Base-by-base conservation (phyloP, 129 eudicot genomes). In the Tagetes erecta region DNA sequence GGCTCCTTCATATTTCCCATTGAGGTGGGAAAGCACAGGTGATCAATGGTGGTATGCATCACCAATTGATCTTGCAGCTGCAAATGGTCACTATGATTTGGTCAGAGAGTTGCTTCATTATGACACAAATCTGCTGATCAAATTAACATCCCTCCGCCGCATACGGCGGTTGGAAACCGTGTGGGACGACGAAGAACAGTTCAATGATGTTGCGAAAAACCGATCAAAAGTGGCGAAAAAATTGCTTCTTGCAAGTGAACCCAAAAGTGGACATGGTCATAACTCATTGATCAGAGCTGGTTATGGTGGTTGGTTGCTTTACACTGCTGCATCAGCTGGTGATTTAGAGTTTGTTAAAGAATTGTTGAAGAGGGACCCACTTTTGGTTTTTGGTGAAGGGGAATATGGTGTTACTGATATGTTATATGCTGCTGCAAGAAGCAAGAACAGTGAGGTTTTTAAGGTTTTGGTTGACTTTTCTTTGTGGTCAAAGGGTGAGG, bases 11-110 rank as follows among this genome's bases (percentile, higher is more conserved):
- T 72, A 75, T 72, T 81, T 90, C 41, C 98, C 98, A 37, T 71
- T 93, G 59, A 80, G 96, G 71, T 93, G 98, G 98, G 96, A 93
- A 67, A 93, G 89, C 83, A 93, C 98, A 0, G 96, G 98, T 2
- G 91, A 93, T 73, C 96, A 93, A 73, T 93, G 98, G 98, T 93
- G 98, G 98, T 93, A 82, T 78, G 96, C 89, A 49, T 84, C 96
- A 0, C 96, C 98, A 14, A 87, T 93, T 8, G 98, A 93, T 80
- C 83, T 85, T 67, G 96, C 95, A 47, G 96, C 98, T 33, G 96
- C 96, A 6, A 93, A 86, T 80, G 98, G 96, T 14, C 96, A 85
- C 75, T 90, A 83, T 67, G 96, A 93, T 67, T 6, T 93, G 34
- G 98, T 90, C 14, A 81, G 86, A 42, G 90, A 90, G 78, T 91